phyloP scores from a whole-genome alignment of 306 rosid species.

The Erythrophleum fordii region DNA sequence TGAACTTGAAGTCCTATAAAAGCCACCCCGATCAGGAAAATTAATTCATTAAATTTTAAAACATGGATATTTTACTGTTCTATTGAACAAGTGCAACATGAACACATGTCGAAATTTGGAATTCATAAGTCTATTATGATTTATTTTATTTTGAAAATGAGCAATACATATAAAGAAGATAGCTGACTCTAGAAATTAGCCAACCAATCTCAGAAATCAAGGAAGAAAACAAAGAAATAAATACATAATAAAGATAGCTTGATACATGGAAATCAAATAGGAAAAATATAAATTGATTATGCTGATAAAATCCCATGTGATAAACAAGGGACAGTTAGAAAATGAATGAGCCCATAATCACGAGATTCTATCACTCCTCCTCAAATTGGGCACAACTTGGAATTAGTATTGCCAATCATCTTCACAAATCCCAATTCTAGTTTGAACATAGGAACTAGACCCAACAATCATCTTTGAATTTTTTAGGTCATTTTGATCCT shows the following conservation, averaged over 20 bases:
- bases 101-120: neutral
- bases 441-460: too few species aligned
- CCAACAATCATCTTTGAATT: too few species aligned
- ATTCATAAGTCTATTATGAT: neutral
- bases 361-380: too few species aligned
- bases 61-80: constrained; percentile 8
- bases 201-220: neutral
- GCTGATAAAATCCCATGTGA: neutral
- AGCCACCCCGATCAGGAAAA: constrained; percentile 24
- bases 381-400: too few species aligned
- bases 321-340: neutral
- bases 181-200: neutral
- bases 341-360: neutral
- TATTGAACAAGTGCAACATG: constrained; percentile 14
- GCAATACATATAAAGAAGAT: neutral
- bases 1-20: constrained; percentile 61
- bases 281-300: neutral
- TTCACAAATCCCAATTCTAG: too few species aligned
- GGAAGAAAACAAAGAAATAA: neutral
- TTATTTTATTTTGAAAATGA: neutral
- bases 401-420: too few species aligned
- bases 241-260: neutral
- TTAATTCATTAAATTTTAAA: constrained; percentile 23
- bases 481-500: too few species aligned
- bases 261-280: neutral